Percentiles rank a stretch among this genome's conserved stretches.
phyloP scores from a whole-genome alignment of 2,329 filamentous ascomycete genomes.

The Diaporthe caulivora region DNA sequence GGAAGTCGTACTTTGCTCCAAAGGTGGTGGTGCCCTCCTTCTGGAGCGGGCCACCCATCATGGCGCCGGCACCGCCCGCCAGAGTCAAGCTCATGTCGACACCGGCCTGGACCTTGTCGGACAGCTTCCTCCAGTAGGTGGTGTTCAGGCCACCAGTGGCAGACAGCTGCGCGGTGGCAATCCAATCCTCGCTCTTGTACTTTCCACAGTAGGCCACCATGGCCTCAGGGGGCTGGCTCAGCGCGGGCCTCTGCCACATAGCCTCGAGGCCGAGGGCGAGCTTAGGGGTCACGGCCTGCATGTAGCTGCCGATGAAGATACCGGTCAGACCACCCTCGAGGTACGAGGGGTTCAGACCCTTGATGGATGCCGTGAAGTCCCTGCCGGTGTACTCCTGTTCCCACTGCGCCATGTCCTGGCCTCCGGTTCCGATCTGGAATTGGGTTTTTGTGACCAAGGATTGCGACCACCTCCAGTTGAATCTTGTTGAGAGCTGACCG shows the following conservation, averaged over 20 bases:
- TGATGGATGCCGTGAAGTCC: conserved; percentile 94
- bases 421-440: conserved; percentile 82
- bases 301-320: conserved; percentile 95
- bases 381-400: conserved; percentile 95
- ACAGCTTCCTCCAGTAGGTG: conserved; percentile 93
- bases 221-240: conserved; percentile 90
- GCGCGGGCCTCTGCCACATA: conserved; percentile 89
- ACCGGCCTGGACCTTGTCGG: conserved; percentile 95
- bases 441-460: conserved; percentile 88
- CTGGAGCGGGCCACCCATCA: conserved; percentile 81
- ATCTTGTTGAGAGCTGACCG: conserved; percentile 85
- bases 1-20: conserved; percentile 98
- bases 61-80: conserved; percentile 71
- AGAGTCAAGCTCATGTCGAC: conserved; percentile 94
- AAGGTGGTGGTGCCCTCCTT: conserved; percentile 93
- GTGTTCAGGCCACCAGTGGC: conserved; percentile 89
- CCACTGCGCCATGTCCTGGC: conserved; percentile 90
- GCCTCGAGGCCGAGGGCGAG: conserved; percentile 91
- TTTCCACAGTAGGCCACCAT: conserved; percentile 89
- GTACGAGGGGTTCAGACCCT: conserved; percentile 94
- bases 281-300: conserved; percentile 90
- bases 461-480: conserved; percentile 91
- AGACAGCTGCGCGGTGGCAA: conserved; percentile 90
- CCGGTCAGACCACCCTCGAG: conserved; percentile 94
- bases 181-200: conserved; percentile 94